Evolutionary conservation across 2,329 filamentous ascomycete species (phyloP), one percentile per base, ranked within the genome.

Genomic region (Hymenoscyphus salicellus): DNA sequence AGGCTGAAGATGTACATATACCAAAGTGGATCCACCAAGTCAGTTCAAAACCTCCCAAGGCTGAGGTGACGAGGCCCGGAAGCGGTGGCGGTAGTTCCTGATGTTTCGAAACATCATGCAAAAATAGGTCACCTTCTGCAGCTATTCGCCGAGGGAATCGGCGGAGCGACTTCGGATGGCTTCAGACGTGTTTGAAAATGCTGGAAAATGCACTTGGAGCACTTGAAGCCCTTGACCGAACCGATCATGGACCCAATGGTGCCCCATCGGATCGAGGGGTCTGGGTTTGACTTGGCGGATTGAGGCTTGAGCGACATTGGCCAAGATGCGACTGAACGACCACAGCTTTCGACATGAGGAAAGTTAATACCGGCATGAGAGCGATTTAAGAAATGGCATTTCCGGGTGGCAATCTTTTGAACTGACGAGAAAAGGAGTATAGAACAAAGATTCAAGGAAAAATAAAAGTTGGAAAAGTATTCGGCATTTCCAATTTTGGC

Each of bases 31-130:
- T 30, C 26, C 20, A 30, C n/a, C 55, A 33, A 30, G 28, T 5
- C 11, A 30, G 23, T 6, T 55, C 20, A 11, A 52, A 23, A 26
- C 20, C 20, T 52, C 10, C 20, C 20, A 52, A 23, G 46, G 20
- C 20, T 52, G 20, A 26, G 55, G 55, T 56, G 55, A 30, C 23
- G 23, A 55, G 46, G 14, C 46, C 20, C n/a, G 41, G 7, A 28
- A 26, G 52, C 23, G 52, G 46, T 55, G 52, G n/a, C 46, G 30
- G 30, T 10, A 30, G 55, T 32, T 30, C 16, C 26, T 23, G 17
- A 32, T 56, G 55, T 56, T 56, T 56, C 55, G 28, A 56, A 32
- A 56, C 26, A 32, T 32, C 55, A 56, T 56, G 55, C 55, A 17
- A 55, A 16, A 23, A 55, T 33, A 14, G 46, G 46, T 20, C n/a